Evolutionary conservation across 495 filamentous ascomycete species (phyloP).

Genomic region (Neohortaea acidophila): DNA sequence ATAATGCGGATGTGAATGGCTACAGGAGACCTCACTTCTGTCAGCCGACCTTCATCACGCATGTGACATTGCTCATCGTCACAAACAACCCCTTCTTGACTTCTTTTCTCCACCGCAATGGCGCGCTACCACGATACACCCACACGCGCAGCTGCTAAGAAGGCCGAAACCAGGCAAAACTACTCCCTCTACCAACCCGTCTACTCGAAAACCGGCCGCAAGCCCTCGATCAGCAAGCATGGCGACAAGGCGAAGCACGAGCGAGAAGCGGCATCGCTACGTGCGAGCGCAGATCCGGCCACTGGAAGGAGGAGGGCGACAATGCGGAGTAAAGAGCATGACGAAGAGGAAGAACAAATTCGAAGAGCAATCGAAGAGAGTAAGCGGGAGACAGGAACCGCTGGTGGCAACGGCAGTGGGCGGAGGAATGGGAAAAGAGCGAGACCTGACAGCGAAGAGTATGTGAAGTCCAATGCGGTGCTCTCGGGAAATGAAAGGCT

Average conservation of each 20-base stretch:
- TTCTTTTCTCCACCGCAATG: conserved; percentile 4
- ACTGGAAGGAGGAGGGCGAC: conserved; percentile 78
- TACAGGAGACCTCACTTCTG: not conserved
- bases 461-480: too few relatives aligned
- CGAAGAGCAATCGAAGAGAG: conserved; percentile 88
- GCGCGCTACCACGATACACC: conserved; percentile 14
- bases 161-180: conserved; percentile 35
- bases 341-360: conserved; percentile 86
- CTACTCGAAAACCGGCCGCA: conserved; percentile 34
- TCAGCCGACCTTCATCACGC: too few relatives aligned
- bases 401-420: conserved; percentile 33
- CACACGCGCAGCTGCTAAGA: conserved; percentile 3
- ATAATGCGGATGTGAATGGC: not conserved
- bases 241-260: conserved; percentile 34
- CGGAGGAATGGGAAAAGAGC: conserved; percentile 61
- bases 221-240: conserved; percentile 44
- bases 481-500: conserved; percentile 10
- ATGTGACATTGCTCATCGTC: too few relatives aligned
- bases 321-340: conserved; percentile 93
- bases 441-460: conserved; percentile 90
- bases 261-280: conserved; percentile 28
- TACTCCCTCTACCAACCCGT: conserved; percentile 58
- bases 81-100: too few relatives aligned
- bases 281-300: conserved; percentile 23
- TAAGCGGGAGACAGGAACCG: conserved; percentile 51